Evolutionary conservation across 176 grass and related monocot genomes (phyloP), one percentile per base, ranked within the genome.

Genomic region (Musa itinerans): DNA sequence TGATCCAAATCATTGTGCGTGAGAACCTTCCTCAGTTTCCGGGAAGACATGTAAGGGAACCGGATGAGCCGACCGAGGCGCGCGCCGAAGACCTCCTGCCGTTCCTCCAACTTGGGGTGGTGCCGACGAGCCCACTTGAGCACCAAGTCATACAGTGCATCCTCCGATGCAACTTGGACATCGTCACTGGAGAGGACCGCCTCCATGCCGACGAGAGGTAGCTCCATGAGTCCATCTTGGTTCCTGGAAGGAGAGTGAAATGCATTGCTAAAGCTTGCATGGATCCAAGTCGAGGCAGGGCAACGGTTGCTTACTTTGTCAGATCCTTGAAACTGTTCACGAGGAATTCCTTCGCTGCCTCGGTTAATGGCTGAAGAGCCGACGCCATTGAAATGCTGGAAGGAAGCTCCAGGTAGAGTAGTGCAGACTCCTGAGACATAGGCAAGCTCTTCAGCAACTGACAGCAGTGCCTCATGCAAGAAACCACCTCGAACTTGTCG

Each of bases 271-370:
- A 43, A 43, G 34, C 3, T 6, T 0, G 34, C 69, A 74, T 64
- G 10, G 22, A 0, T 63, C 76, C 29, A 12, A 51, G n/a, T 82
- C 76, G 8, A 77, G 62, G 26, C 2, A 87, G 61, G 53, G n/a
- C 81, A 61, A 87, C 53, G 69, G 34, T 43, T 65, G 88, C 87
- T 83, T 77, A 97, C 94, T 93, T 97, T 8, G 85, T 82, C 69
- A 97, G 63, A 74, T 97, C 94, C 75, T 87, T 93, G 75, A 86
- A 97, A 65, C 91, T 93, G 63, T 81, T 91, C 27, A 90, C 90
- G 78, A 97, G 94, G 75, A 93, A 97, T 77, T 93, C 90, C 83
- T 93, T 97, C 20, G 94, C 88, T 63, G 94, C 80, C 78, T 97
- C 94, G 56, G 83, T 97, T 25, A 97, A 76, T 63, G 94, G 94